A percentile compares a stretch with the other conserved stretches of the same genome.
These are phyloP conservation scores for Pelargonium cotyledonis DNA, from an alignment of 441 rosid species.

Conservation along the genomic window DNA sequence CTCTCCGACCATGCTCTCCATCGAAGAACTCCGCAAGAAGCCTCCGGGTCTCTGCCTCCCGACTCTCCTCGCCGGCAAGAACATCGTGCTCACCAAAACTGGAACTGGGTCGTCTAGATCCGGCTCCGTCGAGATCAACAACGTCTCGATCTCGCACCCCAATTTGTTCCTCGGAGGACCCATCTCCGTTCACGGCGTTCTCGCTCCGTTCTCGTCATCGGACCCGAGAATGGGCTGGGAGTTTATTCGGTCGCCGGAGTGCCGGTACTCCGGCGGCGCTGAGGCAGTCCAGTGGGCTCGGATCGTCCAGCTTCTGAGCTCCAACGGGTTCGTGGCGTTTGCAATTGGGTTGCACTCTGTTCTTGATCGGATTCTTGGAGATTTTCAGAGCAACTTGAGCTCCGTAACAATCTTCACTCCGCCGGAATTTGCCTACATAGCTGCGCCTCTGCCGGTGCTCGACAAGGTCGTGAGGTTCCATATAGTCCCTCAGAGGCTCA, in stretches of 20 bases:
- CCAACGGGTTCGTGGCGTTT: constrained; percentile 58
- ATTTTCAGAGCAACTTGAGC: constrained; percentile 27
- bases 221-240: constrained; percentile 28
- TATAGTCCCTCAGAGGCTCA: constrained; percentile 39
- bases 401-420: constrained; percentile 68
- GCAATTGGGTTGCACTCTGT: constrained; percentile 62
- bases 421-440: constrained; percentile 37
- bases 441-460: constrained; percentile 44
- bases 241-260: constrained; percentile 32
- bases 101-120: background rate
- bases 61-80: constrained; percentile 46
- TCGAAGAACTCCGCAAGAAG: constrained; percentile 40
- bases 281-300: constrained; percentile 46
- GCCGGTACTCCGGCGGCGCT: constrained; percentile 23
- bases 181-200: constrained; percentile 63
- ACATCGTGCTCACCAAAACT: constrained; percentile 39
- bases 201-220: constrained; percentile 42
- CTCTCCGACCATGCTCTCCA: constrained; percentile 42
- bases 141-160: constrained; percentile 51
- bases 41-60: constrained; percentile 50
- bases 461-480: constrained; percentile 51
- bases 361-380: constrained; percentile 46
- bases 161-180: constrained; percentile 57
- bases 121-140: constrained; percentile 41
- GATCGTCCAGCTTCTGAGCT: constrained; percentile 50